Evolutionary conservation across 1,284 basidiomycete genomes (phyloP), one percentile per base, ranked within the genome.

Genomic region (Leccinum pallidistipes): DNA sequence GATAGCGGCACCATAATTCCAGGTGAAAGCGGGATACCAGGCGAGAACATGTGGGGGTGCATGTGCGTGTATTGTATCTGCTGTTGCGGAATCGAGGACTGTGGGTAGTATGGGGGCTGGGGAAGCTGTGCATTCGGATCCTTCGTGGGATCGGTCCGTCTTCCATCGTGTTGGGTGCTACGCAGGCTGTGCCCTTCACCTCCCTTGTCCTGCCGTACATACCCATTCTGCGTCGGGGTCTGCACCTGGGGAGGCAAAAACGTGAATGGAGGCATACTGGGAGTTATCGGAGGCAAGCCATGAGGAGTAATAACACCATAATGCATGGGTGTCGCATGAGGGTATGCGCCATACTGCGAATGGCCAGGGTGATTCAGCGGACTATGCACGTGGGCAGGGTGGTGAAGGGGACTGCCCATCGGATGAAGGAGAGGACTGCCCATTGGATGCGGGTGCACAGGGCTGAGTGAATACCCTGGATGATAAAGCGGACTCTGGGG

Each of bases 201-300:
- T 11, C 56, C 36, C 14, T 31, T 56, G 12, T 59, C 47, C 31
- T 56, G 60, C 47, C 58, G 60, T 47, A 40, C 6, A 12, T 65
- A 43, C 36, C 62, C 69, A 27, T 65, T 74, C 64, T 67, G 71
- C 18, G 56, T 64, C 47, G 56, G 65, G 1, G 55, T 60, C 16
- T 55, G 69, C 21, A 24, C 51, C 16, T 61, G 67, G 49, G 85
- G 83, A 47, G 81, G 80, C 45, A 83, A 76, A 73, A 91, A 91
- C 24, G 82, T 84, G 75, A 91, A 92, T 10, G 87, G 82, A 6
- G 89, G 89, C 90, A 92, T 92, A 65, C 86, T 87, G 1, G 89
- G 89, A 29, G 90, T 92, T 58, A 92, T 89, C 2, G 88, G 87
- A 21, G 88, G 88, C 9, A 90, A 76, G 1, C 88, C 90, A 65